phyloP scores from a whole-genome alignment of 1,284 basidiomycete species.

The Sphaerobolus stellatus region DNA sequence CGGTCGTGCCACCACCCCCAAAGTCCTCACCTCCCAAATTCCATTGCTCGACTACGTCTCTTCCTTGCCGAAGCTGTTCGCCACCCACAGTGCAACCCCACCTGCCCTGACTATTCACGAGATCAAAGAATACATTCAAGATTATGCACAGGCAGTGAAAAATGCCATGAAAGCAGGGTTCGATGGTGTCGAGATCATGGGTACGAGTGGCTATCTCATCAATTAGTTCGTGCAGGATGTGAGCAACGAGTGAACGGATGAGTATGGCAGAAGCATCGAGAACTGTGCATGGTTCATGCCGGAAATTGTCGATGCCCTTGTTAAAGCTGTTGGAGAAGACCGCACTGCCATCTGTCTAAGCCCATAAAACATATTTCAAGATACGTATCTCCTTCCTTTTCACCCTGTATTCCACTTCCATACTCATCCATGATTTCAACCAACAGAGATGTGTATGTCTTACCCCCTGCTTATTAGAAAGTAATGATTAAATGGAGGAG shows the following conservation, averaged over 20 bases:
- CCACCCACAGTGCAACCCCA: slow-evolving; percentile 27
- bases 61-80: slow-evolving; percentile 34
- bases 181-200: slow-evolving; percentile 18
- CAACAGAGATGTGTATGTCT: too few relatives aligned
- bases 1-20: slow-evolving; percentile 31
- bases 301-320: slow-evolving; percentile 31
- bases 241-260: slow-evolving; percentile 44
- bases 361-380: too few relatives aligned
- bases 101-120: slow-evolving; percentile 38
- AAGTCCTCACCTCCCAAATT: slow-evolving; percentile 35
- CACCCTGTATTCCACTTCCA: too few relatives aligned
- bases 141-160: slow-evolving; percentile 35
- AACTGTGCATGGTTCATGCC: slow-evolving; percentile 42
- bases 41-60: slow-evolving; percentile 38
- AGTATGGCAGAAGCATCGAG: slow-evolving; percentile 44
- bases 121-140: slow-evolving; percentile 42
- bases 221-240: slow-evolving; percentile 19
- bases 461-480: too few relatives aligned
- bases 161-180: slow-evolving; percentile 37
- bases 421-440: too few relatives aligned
- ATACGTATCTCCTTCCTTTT: too few relatives aligned
- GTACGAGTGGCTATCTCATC: slow-evolving; percentile 17
- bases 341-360: slow-evolving; percentile 39
- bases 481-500: too few relatives aligned
- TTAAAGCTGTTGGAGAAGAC: slow-evolving; percentile 9